phyloP scores from a whole-genome alignment of 2,329 filamentous ascomycete genomes.

The Fusarium circinatum region DNA sequence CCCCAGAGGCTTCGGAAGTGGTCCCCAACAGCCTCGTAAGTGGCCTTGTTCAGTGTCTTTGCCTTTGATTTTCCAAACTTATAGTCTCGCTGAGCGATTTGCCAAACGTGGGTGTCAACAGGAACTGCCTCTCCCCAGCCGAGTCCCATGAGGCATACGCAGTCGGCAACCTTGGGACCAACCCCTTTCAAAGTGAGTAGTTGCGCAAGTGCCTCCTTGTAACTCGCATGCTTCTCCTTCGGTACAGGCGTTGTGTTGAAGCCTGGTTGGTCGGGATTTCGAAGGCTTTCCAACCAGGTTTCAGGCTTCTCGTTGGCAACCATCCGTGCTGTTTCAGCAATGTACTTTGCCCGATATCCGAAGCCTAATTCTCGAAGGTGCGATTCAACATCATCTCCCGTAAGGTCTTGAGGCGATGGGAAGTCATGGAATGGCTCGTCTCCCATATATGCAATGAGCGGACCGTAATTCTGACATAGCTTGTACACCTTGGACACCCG shows the following conservation, averaged over 20 bases:
- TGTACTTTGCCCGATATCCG: slow-evolving; percentile 93
- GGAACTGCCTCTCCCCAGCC: slow-evolving; percentile 96
- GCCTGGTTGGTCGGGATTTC: slow-evolving; percentile 78
- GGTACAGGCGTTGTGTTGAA: slow-evolving; percentile 58
- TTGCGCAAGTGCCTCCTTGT: slow-evolving; percentile 81
- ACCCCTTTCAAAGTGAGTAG: slow-evolving; percentile 86
- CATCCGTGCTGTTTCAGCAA: slow-evolving; percentile 83
- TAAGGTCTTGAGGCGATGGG: slow-evolving; percentile 79
- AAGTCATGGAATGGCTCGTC: slow-evolving; percentile 86
- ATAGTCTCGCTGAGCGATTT: slow-evolving; percentile 96
- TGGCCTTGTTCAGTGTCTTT: slow-evolving; percentile 86
- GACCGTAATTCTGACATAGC: slow-evolving; percentile 86
- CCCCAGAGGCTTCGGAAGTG: slow-evolving; percentile 93
- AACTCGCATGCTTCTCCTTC: slow-evolving; percentile 68
- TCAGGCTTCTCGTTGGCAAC: slow-evolving; percentile 73
- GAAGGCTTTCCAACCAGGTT: slow-evolving; percentile 80
- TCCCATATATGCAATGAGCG: slow-evolving; percentile 76
- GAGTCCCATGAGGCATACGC: slow-evolving; percentile 94
- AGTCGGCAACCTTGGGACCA: slow-evolving; percentile 96
- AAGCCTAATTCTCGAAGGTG: slow-evolving; percentile 87
- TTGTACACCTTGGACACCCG: slow-evolving; percentile 74
- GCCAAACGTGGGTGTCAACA: slow-evolving; percentile 98
- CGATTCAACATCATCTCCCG: slow-evolving; percentile 77
- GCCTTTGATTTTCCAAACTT: slow-evolving; percentile 87
- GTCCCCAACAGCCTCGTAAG: slow-evolving; percentile 90